Evolutionary conservation across 768 basidiomycete species (phyloP), one percentile per base, ranked within the genome.

Genomic region (Mycena haematopus): DNA sequence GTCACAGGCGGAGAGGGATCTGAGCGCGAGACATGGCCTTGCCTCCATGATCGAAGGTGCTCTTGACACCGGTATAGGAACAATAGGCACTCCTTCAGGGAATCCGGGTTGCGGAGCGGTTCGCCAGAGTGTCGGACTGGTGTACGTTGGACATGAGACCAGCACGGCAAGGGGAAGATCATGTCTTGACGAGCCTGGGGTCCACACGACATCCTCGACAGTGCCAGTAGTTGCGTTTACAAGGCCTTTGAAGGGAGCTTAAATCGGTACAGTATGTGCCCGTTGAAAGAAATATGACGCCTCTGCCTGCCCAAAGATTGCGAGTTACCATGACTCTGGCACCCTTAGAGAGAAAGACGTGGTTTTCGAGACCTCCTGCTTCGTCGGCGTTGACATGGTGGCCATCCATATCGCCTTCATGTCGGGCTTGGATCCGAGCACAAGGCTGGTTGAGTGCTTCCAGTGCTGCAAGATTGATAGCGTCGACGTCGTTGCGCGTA

Each of bases 161-260:
- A 70, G 66, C 24, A 70, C 67, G 15, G 58, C 69, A 0, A 68
- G 45, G 4, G 67, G 67, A 1, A 68, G 53, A 25, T 68, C 67
- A 0, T 61, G 60, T 15, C 55, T 40, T 21, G 38, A 22, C 0
- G 67, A 44, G 0, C 69, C 67, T 19, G 11, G 53, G 0, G 15
- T 8, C 69, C 69, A 70, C 9, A 69, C 33, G 9, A 69, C 58
- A 36, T 68, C 66, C 27, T 65, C 61, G 19, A 68, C 50, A 21
- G 36, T 59, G 1, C 63, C 63, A 7, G 52, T n/a, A 31, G 60
- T 58, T 7, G 60, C 65, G 21, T 66, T 62, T 10, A 66, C 60
- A 15, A 66, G 52, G 14, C 60, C 65, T 66, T 27, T 29, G 13
- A 6, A 14, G 7, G 6, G 29, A 31, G 29, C 29, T 31, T 9